These are phyloP conservation scores for Infundibulicybe gibba DNA, from an alignment of 768 basidiomycete genomes.

Conservation along the genomic window DNA sequence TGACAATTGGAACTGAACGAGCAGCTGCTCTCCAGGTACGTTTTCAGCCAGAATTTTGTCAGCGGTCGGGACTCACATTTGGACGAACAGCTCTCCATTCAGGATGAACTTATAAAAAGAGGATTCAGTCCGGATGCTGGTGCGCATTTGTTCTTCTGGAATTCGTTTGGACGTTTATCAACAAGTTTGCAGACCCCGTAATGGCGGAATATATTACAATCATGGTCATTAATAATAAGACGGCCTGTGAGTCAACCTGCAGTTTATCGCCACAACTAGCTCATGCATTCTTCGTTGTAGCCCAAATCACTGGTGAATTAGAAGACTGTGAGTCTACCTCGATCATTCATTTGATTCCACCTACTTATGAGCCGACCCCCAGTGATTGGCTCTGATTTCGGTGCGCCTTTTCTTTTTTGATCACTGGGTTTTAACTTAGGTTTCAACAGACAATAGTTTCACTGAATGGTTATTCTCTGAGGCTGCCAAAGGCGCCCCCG, in stretches of 20 bases:
- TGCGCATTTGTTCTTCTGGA: constrained; percentile 29
- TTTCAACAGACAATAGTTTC: constrained; percentile 65
- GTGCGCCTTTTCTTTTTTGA: constrained; percentile 32
- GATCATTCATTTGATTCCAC: constrained; percentile 1
- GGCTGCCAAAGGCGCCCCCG: constrained; percentile 66
- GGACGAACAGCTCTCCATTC: constrained; percentile 61
- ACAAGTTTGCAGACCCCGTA: constrained; percentile 60
- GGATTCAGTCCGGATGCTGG: constrained; percentile 77
- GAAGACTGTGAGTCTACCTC: constrained; percentile 60
- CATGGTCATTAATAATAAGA: constrained; percentile 93
- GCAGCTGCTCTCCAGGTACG: constrained; percentile 66
- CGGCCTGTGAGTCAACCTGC: constrained; percentile 49
- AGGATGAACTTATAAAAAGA: constrained; percentile 74
- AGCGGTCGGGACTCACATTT: too few species aligned
- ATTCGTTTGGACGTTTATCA: constrained; percentile 4
- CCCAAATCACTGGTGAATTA: constrained; percentile 84
- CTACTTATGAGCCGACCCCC: constrained; percentile 1
- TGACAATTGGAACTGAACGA: constrained; percentile 77
- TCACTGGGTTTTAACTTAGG: constrained; percentile 14
- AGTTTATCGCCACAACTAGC: background rate
- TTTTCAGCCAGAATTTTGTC: background rate
- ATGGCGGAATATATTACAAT: constrained; percentile 96
- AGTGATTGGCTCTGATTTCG: constrained; percentile 82
- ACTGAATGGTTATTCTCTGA: constrained; percentile 87
- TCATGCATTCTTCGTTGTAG: constrained; percentile 31